Conservation (phyloP, 768 basidiomycete species). For the Fibroporia radiculosa region DNA sequence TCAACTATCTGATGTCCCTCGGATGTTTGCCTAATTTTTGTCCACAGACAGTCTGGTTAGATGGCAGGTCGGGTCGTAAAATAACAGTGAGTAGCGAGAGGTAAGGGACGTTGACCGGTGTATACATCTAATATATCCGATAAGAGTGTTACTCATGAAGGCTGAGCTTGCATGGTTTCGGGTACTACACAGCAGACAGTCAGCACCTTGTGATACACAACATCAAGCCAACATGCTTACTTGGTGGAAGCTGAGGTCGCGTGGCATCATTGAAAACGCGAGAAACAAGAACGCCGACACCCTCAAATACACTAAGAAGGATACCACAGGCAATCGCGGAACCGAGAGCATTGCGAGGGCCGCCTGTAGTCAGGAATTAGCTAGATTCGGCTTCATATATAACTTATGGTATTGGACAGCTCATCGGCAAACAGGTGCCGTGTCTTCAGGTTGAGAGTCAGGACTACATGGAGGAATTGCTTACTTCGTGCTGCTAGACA, state of each 20-base stretch:
- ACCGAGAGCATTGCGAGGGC: conserved; percentile 82
- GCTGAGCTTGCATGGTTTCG: conserved; percentile 46
- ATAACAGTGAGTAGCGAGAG: conserved; percentile 8
- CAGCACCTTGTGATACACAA: not conserved
- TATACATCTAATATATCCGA: conserved; percentile 42
- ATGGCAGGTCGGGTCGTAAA: not conserved
- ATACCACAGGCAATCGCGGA: conserved; percentile 97
- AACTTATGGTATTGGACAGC: no score
- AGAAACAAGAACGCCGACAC: conserved; percentile 88
- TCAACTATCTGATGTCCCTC: no score
- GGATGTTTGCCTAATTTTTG: not conserved
- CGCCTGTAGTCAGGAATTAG: conserved; percentile 46
- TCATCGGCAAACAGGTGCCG: not conserved
- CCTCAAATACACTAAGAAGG: conserved; percentile 88
- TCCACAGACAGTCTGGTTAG: not conserved
- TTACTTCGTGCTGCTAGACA: conserved; percentile 89
- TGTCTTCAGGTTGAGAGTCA: no score
- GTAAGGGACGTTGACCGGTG: conserved; percentile 23
- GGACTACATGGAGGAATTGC: no score
- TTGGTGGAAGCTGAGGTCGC: conserved; percentile 70
- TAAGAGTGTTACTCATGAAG: conserved; percentile 24
- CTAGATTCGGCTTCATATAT: not conserved
- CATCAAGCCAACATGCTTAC: conserved; percentile 37
- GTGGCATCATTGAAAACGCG: conserved; percentile 82
- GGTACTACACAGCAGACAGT: conserved; percentile 35